Percentiles rank a stretch among this genome's conserved stretches.
These are phyloP conservation scores for Nicotiana paniculata DNA, from an alignment of 257 asterid species.

Conservation along the genomic window DNA sequence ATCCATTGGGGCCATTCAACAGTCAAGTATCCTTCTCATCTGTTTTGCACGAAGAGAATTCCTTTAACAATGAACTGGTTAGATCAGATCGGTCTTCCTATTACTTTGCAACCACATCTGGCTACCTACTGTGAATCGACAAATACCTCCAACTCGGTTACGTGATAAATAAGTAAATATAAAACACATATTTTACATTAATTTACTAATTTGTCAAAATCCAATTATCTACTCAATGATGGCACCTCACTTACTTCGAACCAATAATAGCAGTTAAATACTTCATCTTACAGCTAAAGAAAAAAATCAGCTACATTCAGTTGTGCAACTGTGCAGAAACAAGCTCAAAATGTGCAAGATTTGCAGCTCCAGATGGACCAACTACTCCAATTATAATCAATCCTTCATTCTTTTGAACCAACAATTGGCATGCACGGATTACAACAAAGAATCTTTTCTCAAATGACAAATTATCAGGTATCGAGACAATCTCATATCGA, in stretches of 20 bases:
- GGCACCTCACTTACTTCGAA: too few relatives aligned
- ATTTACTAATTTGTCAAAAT: too few relatives aligned
- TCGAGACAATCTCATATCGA: conserved; percentile 69
- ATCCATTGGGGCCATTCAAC: background rate
- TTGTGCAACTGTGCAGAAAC: too few relatives aligned
- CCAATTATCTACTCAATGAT: too few relatives aligned
- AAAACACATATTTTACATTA: too few relatives aligned
- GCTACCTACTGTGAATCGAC: too few relatives aligned
- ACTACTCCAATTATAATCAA: conserved; percentile 76
- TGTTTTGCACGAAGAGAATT: background rate
- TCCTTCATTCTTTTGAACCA: conserved; percentile 86
- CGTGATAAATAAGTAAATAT: too few relatives aligned
- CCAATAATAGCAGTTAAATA: too few relatives aligned
- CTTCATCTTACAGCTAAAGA: too few relatives aligned
- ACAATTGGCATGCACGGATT: conserved; percentile 80
- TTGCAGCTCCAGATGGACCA: conserved; percentile 99
- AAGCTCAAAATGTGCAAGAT: background rate
- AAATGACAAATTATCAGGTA: conserved; percentile 71
- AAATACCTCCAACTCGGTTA: background rate
- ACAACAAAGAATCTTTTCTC: conserved; percentile 96
- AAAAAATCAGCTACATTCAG: too few relatives aligned
- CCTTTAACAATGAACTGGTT: background rate
- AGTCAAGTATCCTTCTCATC: background rate
- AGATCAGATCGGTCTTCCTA: too few relatives aligned
- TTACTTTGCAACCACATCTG: too few relatives aligned